Evolutionary conservation across 176 grass and related monocot species (phyloP).

Genomic region (Olyra latifolia): DNA sequence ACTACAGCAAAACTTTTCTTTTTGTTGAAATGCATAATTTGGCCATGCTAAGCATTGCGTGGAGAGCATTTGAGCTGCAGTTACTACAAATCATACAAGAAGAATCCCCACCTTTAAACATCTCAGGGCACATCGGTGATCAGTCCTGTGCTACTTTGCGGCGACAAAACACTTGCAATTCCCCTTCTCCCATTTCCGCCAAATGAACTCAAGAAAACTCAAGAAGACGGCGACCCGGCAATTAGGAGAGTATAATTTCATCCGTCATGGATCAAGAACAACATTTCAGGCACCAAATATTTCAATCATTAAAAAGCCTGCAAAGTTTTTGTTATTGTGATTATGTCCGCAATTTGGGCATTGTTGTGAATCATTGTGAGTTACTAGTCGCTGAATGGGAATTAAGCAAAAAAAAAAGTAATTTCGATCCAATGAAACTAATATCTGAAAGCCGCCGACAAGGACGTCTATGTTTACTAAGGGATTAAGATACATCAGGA

Average conservation of each 20-base stretch:
- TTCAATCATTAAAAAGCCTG: not conserved
- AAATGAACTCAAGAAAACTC: not conserved
- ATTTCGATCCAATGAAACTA: not conserved
- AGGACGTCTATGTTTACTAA: too few relatives aligned
- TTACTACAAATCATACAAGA: not conserved
- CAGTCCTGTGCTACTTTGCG: slow-evolving; percentile 3
- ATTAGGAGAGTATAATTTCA: not conserved
- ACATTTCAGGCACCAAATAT: not conserved
- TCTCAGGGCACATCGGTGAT: slow-evolving; percentile 19
- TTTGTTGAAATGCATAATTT: not conserved
- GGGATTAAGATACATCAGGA: too few relatives aligned
- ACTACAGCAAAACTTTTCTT: not conserved
- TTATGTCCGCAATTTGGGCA: not conserved
- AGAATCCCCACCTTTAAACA: not conserved
- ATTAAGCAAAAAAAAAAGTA: too few relatives aligned
- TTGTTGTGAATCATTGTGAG: not conserved
- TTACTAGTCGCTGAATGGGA: not conserved
- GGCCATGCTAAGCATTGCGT: not conserved
- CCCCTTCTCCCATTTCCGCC: not conserved
- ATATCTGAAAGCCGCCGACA: too few relatives aligned
- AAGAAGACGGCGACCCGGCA: not conserved
- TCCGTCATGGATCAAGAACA: not conserved
- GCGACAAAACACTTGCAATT: slow-evolving; percentile 13
- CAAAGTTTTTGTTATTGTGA: not conserved
- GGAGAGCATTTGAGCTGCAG: not conserved